A percentile compares a stretch with the other conserved stretches of the same genome.
Conservation (phyloP, 2,329 filamentous ascomycete species). For the Apiospora pterosperma region DNA sequence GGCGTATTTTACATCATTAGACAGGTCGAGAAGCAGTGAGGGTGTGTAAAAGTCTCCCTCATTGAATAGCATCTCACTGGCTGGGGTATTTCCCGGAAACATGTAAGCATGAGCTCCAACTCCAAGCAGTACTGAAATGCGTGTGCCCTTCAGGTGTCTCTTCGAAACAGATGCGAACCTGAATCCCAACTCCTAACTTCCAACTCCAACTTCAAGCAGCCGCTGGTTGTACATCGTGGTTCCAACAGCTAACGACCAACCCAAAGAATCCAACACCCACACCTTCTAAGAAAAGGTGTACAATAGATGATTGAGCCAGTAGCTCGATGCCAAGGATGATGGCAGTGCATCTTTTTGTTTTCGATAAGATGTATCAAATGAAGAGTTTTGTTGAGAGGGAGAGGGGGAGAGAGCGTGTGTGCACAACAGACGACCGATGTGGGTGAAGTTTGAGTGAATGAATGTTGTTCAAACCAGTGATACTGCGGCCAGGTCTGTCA, state of each 20-base stretch:
- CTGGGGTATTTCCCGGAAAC: not conserved
- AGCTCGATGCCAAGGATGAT: not conserved
- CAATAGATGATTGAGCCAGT: not conserved
- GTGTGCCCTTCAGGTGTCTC: not conserved
- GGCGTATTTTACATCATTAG: not conserved
- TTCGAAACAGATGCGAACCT: not conserved
- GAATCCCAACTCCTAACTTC: too few relatives aligned
- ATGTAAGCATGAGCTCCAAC: not conserved
- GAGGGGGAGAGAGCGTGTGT: too few relatives aligned
- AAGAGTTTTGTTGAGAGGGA: not conserved
- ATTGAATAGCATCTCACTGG: not conserved
- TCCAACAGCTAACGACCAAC: not conserved
- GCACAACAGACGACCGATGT: too few relatives aligned
- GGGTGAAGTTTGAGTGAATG: not conserved
- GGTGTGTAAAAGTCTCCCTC: not conserved
- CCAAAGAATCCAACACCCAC: not conserved
- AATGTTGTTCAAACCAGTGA: too few relatives aligned
- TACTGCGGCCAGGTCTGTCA: too few relatives aligned
- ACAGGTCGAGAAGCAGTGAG: too few relatives aligned
- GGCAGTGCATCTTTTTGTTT: not conserved
- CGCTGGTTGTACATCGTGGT: not conserved
- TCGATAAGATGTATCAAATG: not conserved
- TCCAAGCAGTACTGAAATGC: not conserved
- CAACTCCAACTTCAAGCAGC: not conserved
- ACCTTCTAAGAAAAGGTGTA: not conserved